phyloP scores from a whole-genome alignment of 106 monocot genomes.

The Dendrobium officinale region DNA sequence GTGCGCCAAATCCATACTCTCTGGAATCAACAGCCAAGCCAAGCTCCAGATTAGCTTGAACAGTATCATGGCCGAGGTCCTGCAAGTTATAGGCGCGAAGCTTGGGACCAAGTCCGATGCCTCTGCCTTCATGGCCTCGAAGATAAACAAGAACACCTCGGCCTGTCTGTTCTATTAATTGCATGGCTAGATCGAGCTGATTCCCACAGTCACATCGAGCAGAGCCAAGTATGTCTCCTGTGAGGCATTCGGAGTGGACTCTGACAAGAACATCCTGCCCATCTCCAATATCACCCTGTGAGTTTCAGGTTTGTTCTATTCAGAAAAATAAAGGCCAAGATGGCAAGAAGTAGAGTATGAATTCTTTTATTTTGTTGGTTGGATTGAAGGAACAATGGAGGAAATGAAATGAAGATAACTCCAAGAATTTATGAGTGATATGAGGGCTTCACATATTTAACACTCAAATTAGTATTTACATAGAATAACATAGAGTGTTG shows the following conservation, averaged over 20 bases:
- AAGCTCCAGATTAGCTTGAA: conserved; percentile 85
- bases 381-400: too few species aligned
- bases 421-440: too few species aligned
- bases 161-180: conserved; percentile 69
- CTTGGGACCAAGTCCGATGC: conserved; percentile 87
- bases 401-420: too few species aligned
- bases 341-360: too few species aligned
- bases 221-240: conserved; percentile 83
- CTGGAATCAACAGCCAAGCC: conserved; percentile 76
- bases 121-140: conserved; percentile 91
- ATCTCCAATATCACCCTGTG: conserved; percentile 81
- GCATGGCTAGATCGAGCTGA: conserved; percentile 69
- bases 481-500: too few species aligned
- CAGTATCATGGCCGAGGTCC: conserved; percentile 80
- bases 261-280: conserved; percentile 80
- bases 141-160: conserved; percentile 91
- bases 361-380: too few species aligned
- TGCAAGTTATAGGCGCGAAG: conserved; percentile 91
- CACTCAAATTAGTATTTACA: too few species aligned
- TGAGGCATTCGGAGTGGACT: conserved; percentile 89
- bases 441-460: too few species aligned
- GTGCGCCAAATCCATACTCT: conserved; percentile 86
- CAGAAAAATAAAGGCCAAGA: neutral
- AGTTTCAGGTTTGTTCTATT: neutral
- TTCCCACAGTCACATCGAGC: conserved; percentile 87